phyloP scores from a whole-genome alignment of 1,284 basidiomycete species.

The Meira nashicola region DNA sequence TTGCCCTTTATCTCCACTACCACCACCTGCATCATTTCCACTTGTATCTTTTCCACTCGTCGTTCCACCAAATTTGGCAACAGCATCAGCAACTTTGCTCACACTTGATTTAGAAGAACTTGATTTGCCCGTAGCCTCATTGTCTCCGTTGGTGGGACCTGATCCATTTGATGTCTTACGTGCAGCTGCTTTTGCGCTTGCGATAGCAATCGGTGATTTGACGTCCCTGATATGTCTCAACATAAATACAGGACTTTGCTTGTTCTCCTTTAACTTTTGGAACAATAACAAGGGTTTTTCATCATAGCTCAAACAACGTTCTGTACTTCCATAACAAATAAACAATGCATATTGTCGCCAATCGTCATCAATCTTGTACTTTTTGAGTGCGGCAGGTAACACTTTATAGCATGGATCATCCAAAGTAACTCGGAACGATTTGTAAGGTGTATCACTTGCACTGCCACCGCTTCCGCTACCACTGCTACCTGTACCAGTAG shows the following conservation, averaged over 20 bases:
- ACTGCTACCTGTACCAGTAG: too few relatives aligned
- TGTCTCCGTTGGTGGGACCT: conserved; percentile 13
- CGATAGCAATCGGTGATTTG: conserved; percentile 69
- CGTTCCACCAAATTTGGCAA: conserved; percentile 4
- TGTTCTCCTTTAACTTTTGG: conserved; percentile 92
- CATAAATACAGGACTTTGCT: conserved; percentile 98
- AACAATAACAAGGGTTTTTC: conserved; percentile 95
- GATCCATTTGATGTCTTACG: conserved; percentile 19
- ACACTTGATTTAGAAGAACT: background rate
- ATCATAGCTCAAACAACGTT: conserved; percentile 93
- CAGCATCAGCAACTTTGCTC: conserved; percentile 7
- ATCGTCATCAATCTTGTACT: conserved; percentile 97
- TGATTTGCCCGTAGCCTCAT: background rate
- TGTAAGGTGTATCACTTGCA: conserved; percentile 53
- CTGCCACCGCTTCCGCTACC: background rate
- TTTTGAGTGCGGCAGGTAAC: conserved; percentile 91
- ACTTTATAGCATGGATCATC: conserved; percentile 99
- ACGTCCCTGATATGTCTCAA: conserved; percentile 95
- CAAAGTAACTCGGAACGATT: conserved; percentile 60
- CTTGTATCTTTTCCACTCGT: background rate
- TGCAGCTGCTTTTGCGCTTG: conserved; percentile 40
- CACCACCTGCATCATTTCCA: conserved; percentile 2
- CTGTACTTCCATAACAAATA: conserved; percentile 86
- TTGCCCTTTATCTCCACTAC: conserved; percentile 9
- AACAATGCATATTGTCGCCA: conserved; percentile 99